A percentile compares a stretch with the other conserved stretches of the same genome.
Conservation (phyloP, 1,139 yeast genomes). For the Pichia sp. region DNA sequence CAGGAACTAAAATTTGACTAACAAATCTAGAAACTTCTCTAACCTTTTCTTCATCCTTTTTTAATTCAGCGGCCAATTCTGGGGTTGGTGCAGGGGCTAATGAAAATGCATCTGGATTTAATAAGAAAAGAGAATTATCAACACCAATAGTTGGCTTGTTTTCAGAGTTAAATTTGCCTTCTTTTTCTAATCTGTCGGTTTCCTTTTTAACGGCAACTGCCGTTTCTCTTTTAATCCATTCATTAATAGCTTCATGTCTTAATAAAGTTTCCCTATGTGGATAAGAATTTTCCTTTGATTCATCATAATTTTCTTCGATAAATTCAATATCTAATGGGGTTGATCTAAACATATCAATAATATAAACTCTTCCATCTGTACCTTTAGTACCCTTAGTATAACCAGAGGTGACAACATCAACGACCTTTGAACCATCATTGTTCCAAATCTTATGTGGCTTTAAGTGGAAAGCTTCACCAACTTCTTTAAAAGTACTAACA, state of each 20-base stretch:
- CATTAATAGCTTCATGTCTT: slow-evolving; percentile 84
- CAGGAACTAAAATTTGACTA: slow-evolving; percentile 52
- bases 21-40: slow-evolving; percentile 65
- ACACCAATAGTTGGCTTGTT: slow-evolving; percentile 47
- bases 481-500: slow-evolving; percentile 46
- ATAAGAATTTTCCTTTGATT: slow-evolving; percentile 42
- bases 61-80: slow-evolving; percentile 31
- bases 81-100: slow-evolving; percentile 37
- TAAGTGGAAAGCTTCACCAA: slow-evolving; percentile 74
- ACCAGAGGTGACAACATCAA: slow-evolving; percentile 59
- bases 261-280: slow-evolving; percentile 77
- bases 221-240: slow-evolving; percentile 77
- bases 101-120: slow-evolving; percentile 78
- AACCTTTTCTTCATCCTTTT: slow-evolving; percentile 55
- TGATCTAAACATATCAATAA: slow-evolving; percentile 77
- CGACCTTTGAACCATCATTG: slow-evolving; percentile 36
- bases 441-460: slow-evolving; percentile 56
- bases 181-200: slow-evolving; percentile 41
- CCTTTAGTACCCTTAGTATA: slow-evolving; percentile 85
- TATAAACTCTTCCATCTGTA: slow-evolving; percentile 76
- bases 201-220: slow-evolving; percentile 47
- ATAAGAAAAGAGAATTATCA: slow-evolving; percentile 49
- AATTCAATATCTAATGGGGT: slow-evolving; percentile 82
- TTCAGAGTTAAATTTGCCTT: slow-evolving; percentile 20
- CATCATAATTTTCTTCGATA: slow-evolving; percentile 47